Conservation (phyloP, 108 stramenopile species). For the Skeletonema potamos region DNA sequence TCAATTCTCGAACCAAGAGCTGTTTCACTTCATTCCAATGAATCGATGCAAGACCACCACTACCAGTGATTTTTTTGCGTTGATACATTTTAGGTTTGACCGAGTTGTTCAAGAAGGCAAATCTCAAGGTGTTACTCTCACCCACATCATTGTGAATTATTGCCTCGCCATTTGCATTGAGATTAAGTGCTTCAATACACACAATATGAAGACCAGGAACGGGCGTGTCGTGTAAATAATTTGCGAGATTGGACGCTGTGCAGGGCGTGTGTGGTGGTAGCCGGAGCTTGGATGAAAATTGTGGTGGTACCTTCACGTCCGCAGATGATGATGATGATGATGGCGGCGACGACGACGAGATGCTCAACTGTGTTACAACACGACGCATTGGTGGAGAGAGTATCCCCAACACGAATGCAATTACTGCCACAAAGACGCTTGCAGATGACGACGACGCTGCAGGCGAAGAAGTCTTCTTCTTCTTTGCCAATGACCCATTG, state of each 20-base stretch:
- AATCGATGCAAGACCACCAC: slow-evolving; percentile 2
- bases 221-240: slow-evolving; percentile 52
- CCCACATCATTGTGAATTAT: neutral
- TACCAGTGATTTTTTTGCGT: slow-evolving; percentile 8
- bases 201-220: slow-evolving; percentile 54
- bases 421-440: slow-evolving; percentile 11
- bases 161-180: slow-evolving; percentile 11
- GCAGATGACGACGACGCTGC: neutral
- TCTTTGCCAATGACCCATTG: neutral
- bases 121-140: slow-evolving; percentile 24
- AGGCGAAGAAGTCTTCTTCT: too few species aligned
- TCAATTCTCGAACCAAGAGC: slow-evolving; percentile 28
- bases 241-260: slow-evolving; percentile 37
- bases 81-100: slow-evolving; percentile 7
- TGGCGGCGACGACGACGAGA: neutral
- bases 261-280: slow-evolving; percentile 38
- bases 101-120: slow-evolving; percentile 35
- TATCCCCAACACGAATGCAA: slow-evolving; percentile 36
- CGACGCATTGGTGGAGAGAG: slow-evolving; percentile 32
- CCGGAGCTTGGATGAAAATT: neutral
- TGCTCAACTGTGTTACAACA: neutral
- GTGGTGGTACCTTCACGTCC: neutral
- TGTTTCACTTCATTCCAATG: slow-evolving; percentile 16
- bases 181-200: slow-evolving; percentile 34
- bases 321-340: neutral